Evolutionary conservation across 345 rosid genomes (phyloP).

Genomic region (Bruguiera sexangula): DNA sequence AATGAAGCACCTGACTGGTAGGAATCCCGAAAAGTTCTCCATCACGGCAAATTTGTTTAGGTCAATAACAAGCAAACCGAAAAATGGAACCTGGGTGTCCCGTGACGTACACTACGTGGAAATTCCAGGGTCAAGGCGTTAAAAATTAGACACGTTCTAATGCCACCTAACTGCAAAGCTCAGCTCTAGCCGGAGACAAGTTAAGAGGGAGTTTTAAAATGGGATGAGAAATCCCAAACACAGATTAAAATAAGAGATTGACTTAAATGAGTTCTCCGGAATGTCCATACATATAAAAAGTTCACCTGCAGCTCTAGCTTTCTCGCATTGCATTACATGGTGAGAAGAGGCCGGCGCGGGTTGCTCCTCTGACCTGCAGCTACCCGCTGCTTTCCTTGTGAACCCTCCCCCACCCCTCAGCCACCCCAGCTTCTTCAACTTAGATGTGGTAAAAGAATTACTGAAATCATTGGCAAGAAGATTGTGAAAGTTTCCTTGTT

Average conservation of each 20-base stretch:
- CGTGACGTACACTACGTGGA: neutral
- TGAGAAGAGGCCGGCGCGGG: conserved; percentile 20
- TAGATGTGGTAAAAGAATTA: neutral
- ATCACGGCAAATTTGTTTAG: no score
- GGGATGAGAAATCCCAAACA: neutral
- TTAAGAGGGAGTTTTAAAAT: neutral
- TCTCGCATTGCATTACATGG: conserved; percentile 17
- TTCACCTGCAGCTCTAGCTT: conserved; percentile 15
- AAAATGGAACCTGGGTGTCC: no score
- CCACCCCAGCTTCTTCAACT: no score
- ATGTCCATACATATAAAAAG: neutral
- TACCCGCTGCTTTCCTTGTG: conserved; percentile 34
- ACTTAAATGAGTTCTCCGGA: no score
- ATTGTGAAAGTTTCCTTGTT: neutral
- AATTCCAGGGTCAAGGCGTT: neutral
- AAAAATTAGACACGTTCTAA: neutral
- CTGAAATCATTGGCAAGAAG: neutral
- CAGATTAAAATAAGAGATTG: no score
- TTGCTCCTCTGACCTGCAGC: neutral
- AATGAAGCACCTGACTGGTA: no score
- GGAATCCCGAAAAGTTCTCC: no score
- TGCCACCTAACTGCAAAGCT: neutral
- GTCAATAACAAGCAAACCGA: no score
- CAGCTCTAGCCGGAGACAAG: neutral
- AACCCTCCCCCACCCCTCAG: conserved; percentile 10